These are phyloP conservation scores for Aspergillus panamensis DNA, from an alignment of 495 filamentous ascomycete genomes.

Conservation along the genomic window DNA sequence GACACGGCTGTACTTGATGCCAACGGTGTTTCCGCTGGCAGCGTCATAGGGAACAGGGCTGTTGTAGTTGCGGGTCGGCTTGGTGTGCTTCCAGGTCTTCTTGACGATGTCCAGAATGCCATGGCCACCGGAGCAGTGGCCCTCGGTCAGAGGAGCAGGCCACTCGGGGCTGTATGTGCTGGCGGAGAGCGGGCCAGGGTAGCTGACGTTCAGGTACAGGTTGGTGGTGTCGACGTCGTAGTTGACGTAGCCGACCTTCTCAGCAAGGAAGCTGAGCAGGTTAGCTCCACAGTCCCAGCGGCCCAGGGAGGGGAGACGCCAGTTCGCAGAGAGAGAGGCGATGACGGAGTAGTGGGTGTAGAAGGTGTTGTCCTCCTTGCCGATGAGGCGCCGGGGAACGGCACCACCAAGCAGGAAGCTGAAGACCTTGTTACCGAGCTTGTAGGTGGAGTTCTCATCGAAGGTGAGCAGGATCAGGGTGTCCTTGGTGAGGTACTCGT, in stretches of 20 bases:
- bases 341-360: conserved; percentile 73
- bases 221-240: conserved; percentile 34
- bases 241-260: conserved; percentile 49
- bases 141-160: conserved; percentile 41
- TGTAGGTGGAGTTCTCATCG: conserved; percentile 62
- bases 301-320: conserved; percentile 58
- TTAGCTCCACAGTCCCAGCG: conserved; percentile 65
- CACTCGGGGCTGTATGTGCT: conserved; percentile 34
- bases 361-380: conserved; percentile 61
- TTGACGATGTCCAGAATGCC: conserved; percentile 41
- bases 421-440: conserved; percentile 51
- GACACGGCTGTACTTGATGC: conserved; percentile 22
- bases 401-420: conserved; percentile 62
- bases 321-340: conserved; percentile 64
- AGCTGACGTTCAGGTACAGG: conserved; percentile 44
- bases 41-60: conserved; percentile 33
- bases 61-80: conserved; percentile 40
- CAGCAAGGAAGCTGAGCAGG: conserved; percentile 53
- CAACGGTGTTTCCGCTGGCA: conserved; percentile 14
- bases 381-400: conserved; percentile 52
- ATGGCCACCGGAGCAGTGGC: conserved; percentile 42
- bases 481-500: conserved; percentile 64
- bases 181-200: conserved; percentile 42
- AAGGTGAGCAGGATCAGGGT: conserved; percentile 64
- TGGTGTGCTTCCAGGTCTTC: conserved; percentile 31